Percentiles rank a stretch among this genome's conserved stretches.
Conservation (phyloP, 2,329 filamentous ascomycete genomes). For the Xylariaceae sp. region DNA sequence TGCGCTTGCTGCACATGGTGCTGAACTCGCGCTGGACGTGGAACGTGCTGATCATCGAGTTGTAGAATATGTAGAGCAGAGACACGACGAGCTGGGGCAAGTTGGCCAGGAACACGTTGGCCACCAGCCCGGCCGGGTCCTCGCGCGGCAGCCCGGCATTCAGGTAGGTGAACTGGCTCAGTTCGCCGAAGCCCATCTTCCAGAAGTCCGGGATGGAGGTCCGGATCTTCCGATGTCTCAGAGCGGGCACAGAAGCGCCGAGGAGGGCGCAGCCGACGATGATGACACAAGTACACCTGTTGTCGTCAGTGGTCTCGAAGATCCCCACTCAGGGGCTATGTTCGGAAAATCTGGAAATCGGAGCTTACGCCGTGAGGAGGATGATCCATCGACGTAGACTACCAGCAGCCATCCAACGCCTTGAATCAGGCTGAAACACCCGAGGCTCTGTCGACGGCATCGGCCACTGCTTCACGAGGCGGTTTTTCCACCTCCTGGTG, state of each 20-base stretch:
- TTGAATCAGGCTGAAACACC: slow-evolving; percentile 4
- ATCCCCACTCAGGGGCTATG: no score
- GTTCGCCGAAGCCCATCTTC: slow-evolving; percentile 21
- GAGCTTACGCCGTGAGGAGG: neutral
- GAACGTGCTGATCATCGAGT: slow-evolving; percentile 38
- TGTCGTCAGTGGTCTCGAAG: no score
- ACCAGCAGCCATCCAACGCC: slow-evolving; percentile 9
- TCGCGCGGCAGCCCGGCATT: slow-evolving; percentile 15
- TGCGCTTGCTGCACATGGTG: slow-evolving; percentile 26
- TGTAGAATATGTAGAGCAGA: slow-evolving; percentile 36
- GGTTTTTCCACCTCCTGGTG: neutral
- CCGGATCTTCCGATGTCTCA: slow-evolving; percentile 9
- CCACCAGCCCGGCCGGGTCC: slow-evolving; percentile 23
- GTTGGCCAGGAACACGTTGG: slow-evolving; percentile 35
- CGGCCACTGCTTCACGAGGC: neutral
- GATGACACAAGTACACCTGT: slow-evolving; percentile 9
- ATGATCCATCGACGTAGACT: neutral
- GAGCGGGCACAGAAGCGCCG: slow-evolving; percentile 6
- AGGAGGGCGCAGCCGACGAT: neutral
- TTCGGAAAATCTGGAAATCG: no score
- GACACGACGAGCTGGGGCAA: slow-evolving; percentile 38
- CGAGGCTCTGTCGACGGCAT: slow-evolving; percentile 1
- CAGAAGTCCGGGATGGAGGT: slow-evolving; percentile 16
- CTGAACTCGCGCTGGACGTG: slow-evolving; percentile 39
- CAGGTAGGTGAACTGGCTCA: slow-evolving; percentile 21